phyloP scores from a whole-genome alignment of 768 basidiomycete genomes.

The Termitomyces sp. region DNA sequence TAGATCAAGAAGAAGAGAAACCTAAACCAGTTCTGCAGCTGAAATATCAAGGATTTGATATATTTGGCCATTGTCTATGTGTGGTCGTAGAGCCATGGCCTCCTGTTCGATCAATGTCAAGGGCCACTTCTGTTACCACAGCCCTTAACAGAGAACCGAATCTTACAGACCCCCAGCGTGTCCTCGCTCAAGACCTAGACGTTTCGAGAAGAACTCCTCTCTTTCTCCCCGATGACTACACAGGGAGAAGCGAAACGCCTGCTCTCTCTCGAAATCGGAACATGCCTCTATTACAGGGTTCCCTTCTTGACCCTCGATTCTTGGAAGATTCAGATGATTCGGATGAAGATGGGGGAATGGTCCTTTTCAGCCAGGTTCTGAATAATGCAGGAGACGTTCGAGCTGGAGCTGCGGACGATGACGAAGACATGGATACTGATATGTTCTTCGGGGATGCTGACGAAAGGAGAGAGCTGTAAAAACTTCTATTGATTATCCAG shows the following conservation, averaged over 20 bases:
- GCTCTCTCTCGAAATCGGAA: conserved; percentile 18
- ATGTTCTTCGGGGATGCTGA: conserved; percentile 82
- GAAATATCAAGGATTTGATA: conserved; percentile 63
- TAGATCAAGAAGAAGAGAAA: conserved; percentile 67
- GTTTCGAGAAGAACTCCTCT: conserved; percentile 52
- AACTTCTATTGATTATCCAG: conserved; percentile 8
- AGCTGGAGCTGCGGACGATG: conserved; percentile 60
- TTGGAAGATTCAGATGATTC: conserved; percentile 25
- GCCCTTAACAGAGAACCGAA: conserved; percentile 22
- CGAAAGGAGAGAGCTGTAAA: conserved; percentile 56
- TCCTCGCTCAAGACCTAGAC: conserved; percentile 12
- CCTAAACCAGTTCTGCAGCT: conserved; percentile 66
- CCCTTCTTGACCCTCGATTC: conserved; percentile 18
- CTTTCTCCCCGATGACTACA: conserved; percentile 63
- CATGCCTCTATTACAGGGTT: conserved; percentile 18
- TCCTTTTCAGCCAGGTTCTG: conserved; percentile 72
- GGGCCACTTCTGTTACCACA: conserved; percentile 17
- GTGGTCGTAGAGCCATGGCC: conserved; percentile 84
- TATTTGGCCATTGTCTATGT: conserved; percentile 70
- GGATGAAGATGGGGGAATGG: conserved; percentile 49
- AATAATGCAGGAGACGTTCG: conserved; percentile 49
- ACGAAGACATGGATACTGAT: conserved; percentile 69
- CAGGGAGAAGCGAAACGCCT: conserved; percentile 32
- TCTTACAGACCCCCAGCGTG: conserved; percentile 26
- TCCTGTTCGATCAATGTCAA: conserved; percentile 32